Percentiles rank a stretch among this genome's conserved stretches.
Conservation (phyloP, 345 rosid species). For the Aurinia saxatilis region DNA sequence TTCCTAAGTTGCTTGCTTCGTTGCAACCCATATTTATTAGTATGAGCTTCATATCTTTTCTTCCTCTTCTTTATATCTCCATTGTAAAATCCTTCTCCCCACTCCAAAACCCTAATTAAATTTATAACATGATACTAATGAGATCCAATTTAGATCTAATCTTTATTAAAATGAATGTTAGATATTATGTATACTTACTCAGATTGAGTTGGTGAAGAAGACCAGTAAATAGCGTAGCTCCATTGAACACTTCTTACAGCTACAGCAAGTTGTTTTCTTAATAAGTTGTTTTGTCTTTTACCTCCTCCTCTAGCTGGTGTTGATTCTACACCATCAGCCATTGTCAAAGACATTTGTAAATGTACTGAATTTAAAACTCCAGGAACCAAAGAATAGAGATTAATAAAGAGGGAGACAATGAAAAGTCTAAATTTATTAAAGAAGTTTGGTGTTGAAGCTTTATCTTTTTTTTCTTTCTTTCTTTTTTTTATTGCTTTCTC, state of each 20-base stretch:
- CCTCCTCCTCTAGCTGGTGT: constrained; percentile 28
- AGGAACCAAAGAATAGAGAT: constrained; percentile 1
- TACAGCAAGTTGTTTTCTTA: constrained; percentile 69
- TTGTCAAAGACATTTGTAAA: constrained; percentile 19
- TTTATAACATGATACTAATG: neutral
- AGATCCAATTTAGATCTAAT: constrained; percentile 1
- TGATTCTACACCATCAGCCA: constrained; percentile 38
- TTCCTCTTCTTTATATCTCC: constrained; percentile 95
- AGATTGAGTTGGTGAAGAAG: constrained; percentile 54
- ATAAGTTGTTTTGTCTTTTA: constrained; percentile 28
- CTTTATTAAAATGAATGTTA: neutral
- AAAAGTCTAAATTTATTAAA: constrained; percentile 9
- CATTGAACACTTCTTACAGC: constrained; percentile 82
- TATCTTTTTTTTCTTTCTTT: constrained; percentile 1
- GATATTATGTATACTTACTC: constrained; percentile 36
- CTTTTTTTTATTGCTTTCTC: constrained; percentile 25
- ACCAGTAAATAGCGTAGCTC: constrained; percentile 97
- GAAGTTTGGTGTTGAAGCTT: constrained; percentile 17
- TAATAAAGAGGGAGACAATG: constrained; percentile 15
- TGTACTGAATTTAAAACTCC: neutral
- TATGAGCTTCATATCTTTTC: constrained; percentile 43
- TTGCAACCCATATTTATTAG: constrained; percentile 50
- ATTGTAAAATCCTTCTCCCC: constrained; percentile 89
- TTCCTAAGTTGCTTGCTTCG: constrained; percentile 77
- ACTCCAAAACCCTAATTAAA: constrained; percentile 65